phyloP scores from a whole-genome alignment of 2,329 filamentous ascomycete species.

The Epichloe coenophiala region DNA sequence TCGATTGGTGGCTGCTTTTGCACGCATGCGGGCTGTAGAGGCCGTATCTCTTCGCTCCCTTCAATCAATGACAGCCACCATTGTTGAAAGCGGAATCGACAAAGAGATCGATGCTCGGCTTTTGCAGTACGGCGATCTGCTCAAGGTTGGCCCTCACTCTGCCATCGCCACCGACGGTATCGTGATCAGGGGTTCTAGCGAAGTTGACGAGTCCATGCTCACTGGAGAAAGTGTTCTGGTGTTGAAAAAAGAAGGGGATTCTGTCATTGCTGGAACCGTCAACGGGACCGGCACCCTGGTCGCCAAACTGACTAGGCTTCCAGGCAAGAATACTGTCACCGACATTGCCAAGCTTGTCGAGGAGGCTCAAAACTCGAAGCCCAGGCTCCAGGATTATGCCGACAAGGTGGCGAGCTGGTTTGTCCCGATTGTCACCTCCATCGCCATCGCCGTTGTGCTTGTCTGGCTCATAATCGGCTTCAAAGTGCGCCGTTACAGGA shows the following conservation, averaged over 20 bases:
- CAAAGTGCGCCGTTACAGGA: slow-evolving; percentile 23
- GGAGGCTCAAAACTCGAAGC: slow-evolving; percentile 44
- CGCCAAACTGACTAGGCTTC: slow-evolving; percentile 35
- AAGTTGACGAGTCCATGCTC: slow-evolving; percentile 52
- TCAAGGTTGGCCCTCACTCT: slow-evolving; percentile 37
- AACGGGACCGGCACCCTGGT: slow-evolving; percentile 38
- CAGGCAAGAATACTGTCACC: slow-evolving; percentile 44
- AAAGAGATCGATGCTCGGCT: slow-evolving; percentile 39
- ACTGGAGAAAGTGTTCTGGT: slow-evolving; percentile 46
- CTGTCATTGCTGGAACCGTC: slow-evolving; percentile 43
- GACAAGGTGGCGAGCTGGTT: slow-evolving; percentile 46
- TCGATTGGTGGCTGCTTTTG: slow-evolving; percentile 23
- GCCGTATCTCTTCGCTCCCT: slow-evolving; percentile 28
- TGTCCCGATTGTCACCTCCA: slow-evolving; percentile 37
- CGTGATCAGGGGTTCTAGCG: slow-evolving; percentile 37
- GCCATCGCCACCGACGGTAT: slow-evolving; percentile 44
- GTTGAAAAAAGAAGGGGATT: slow-evolving; percentile 30
- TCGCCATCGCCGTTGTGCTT: slow-evolving; percentile 35
- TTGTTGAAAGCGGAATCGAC: slow-evolving; percentile 22
- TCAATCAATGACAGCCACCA: slow-evolving; percentile 33
- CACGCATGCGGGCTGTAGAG: slow-evolving; percentile 21
- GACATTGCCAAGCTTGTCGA: slow-evolving; percentile 47
- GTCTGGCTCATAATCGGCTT: slow-evolving; percentile 34
- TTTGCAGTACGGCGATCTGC: slow-evolving; percentile 43
- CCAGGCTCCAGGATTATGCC: slow-evolving; percentile 42